Percentiles rank a stretch among this genome's conserved stretches.
These are phyloP conservation scores for Purpureocillium lavendulum DNA, from an alignment of 2,329 filamentous ascomycete species.

Conservation along the genomic window DNA sequence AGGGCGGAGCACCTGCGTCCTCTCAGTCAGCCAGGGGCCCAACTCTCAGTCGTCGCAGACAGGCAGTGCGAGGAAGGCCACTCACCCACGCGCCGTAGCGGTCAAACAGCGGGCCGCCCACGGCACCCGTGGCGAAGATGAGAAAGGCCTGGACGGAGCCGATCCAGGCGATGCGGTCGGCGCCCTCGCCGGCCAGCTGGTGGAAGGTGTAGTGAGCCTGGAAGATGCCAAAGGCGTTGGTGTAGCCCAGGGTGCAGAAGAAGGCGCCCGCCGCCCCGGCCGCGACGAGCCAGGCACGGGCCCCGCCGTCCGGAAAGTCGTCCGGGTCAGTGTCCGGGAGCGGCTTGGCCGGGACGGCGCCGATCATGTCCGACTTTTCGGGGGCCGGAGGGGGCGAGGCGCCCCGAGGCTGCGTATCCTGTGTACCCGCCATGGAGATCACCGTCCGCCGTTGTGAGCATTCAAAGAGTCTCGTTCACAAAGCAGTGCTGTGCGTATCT, in stretches of 20 bases:
- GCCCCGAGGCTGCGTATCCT: no score
- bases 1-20: conserved; percentile 20
- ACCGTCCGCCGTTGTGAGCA: no score
- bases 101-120: conserved; percentile 32
- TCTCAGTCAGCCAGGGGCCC: conserved; percentile 1
- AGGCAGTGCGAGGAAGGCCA: no score
- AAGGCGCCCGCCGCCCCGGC: conserved; percentile 23
- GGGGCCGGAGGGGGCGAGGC: no score
- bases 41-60: no score
- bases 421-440: no score
- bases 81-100: conserved; percentile 28
- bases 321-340: neutral
- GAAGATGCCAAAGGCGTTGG: conserved; percentile 36
- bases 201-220: conserved; percentile 32
- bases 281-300: conserved; percentile 32
- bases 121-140: conserved; percentile 21
- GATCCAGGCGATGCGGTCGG: conserved; percentile 32
- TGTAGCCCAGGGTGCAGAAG: conserved; percentile 17
- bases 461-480: no score
- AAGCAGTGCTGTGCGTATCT: no score
- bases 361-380: no score
- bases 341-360: no score
- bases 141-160: conserved; percentile 28
- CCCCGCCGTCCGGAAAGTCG: conserved; percentile 20
- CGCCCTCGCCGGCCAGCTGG: conserved; percentile 16